Percentiles rank a stretch among this genome's conserved stretches.
These are phyloP conservation scores for Lasiodiplodia theobromae DNA, from an alignment of 2,329 filamentous ascomycete species.

Conservation along the genomic window DNA sequence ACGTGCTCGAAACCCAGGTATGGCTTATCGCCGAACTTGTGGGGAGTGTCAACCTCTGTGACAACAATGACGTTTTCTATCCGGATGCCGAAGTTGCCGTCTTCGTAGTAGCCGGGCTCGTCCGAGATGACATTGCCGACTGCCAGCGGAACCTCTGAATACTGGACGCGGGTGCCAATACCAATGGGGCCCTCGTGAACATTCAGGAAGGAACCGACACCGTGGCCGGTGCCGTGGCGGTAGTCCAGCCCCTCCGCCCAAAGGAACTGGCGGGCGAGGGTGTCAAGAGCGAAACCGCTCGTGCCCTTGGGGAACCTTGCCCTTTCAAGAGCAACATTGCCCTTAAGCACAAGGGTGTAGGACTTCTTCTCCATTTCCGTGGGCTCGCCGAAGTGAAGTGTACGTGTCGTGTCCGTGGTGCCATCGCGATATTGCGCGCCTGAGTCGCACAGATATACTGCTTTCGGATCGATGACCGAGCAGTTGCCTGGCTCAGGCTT, in stretches of 20 bases:
- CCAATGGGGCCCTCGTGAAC: conserved; percentile 98
- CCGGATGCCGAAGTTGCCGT: conserved; percentile 90
- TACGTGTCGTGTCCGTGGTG: conserved; percentile 94
- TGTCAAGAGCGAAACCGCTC: conserved; percentile 89
- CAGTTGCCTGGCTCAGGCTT: conserved; percentile 84
- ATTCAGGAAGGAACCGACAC: conserved; percentile 92
- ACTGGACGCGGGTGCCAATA: conserved; percentile 90
- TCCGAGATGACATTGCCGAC: conserved; percentile 96
- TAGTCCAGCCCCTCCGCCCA: conserved; percentile 96
- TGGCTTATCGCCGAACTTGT: conserved; percentile 91
- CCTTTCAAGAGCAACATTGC: conserved; percentile 85
- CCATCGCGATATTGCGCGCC: conserved; percentile 96
- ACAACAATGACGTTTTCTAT: conserved; percentile 97
- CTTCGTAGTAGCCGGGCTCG: conserved; percentile 96
- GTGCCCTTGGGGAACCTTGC: conserved; percentile 94
- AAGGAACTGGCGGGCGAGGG: conserved; percentile 85
- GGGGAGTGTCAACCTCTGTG: conserved; percentile 82
- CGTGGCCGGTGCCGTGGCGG: conserved; percentile 94
- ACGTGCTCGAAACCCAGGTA: conserved; percentile 96
- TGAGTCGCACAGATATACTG: conserved; percentile 94
- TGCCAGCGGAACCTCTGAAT: conserved; percentile 85
- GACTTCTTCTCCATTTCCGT: conserved; percentile 83
- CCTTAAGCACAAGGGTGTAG: conserved; percentile 94
- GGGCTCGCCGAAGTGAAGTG: conserved; percentile 87
- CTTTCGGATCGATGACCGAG: conserved; percentile 80